Evolutionary conservation across 768 basidiomycete genomes (phyloP).

Genomic region (Tylopilus rubrobrunneus): DNA sequence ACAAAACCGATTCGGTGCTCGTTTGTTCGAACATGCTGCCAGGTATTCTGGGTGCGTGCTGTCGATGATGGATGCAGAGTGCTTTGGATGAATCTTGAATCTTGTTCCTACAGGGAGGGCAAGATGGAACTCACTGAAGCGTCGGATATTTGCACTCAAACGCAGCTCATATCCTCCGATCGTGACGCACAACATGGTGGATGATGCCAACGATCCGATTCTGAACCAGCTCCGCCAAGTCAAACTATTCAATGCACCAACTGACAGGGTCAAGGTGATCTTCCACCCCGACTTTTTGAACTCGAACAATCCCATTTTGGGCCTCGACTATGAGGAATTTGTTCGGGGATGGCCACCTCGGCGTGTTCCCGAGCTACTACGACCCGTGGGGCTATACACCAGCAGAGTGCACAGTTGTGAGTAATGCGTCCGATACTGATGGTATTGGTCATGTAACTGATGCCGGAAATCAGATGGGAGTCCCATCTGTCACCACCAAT

Average conservation of each 20-base stretch:
- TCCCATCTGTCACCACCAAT: constrained; percentile 96
- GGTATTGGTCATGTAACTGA: constrained; percentile 7
- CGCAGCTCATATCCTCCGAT: constrained; percentile 93
- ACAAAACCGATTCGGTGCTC: constrained; percentile 85
- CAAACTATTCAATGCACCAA: constrained; percentile 83
- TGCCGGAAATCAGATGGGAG: constrained; percentile 72
- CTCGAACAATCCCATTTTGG: constrained; percentile 95
- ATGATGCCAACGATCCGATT: constrained; percentile 89
- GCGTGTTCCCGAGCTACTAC: constrained; percentile 98
- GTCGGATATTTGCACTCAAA: constrained; percentile 94
- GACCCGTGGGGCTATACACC: constrained; percentile 97
- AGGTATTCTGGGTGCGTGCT: constrained; percentile 78
- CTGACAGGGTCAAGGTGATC: constrained; percentile 93
- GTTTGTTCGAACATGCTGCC: constrained; percentile 92
- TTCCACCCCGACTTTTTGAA: constrained; percentile 99
- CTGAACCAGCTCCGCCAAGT: constrained; percentile 93
- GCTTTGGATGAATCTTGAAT: neutral
- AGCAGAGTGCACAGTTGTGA: constrained; percentile 95
- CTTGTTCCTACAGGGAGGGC: constrained; percentile 49
- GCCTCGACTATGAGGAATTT: constrained; percentile 98
- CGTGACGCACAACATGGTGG: constrained; percentile 98
- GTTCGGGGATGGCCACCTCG: constrained; percentile 94
- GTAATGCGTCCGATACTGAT: constrained; percentile 25
- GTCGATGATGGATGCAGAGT: neutral
- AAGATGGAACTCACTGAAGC: constrained; percentile 80